phyloP scores from a whole-genome alignment of 345 rosid genomes.

The Hibiscus tridactylites region DNA sequence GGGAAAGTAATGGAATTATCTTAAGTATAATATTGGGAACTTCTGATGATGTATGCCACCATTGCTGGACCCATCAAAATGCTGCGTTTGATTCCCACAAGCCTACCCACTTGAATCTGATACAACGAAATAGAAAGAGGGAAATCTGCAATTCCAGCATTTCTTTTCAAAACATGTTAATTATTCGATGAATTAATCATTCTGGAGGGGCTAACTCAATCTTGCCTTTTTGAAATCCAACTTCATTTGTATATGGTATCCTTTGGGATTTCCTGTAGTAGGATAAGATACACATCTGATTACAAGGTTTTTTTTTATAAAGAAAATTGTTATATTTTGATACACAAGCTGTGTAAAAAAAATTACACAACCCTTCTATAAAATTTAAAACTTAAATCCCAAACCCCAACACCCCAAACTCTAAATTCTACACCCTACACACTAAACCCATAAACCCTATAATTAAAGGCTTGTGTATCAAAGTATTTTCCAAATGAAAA shows the following conservation, averaged over 20 bases:
- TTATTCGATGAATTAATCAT: not conserved
- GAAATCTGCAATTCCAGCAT: not conserved
- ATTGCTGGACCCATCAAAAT: not conserved
- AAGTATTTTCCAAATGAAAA: not conserved
- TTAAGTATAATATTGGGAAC: not conserved
- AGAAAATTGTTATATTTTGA: no score
- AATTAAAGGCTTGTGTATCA: no score
- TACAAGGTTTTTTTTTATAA: not conserved
- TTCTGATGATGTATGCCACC: not conserved
- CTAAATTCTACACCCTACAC: no score
- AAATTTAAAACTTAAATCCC: no score
- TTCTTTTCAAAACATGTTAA: not conserved
- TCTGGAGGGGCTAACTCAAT: not conserved
- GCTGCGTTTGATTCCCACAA: slow-evolving; percentile 10
- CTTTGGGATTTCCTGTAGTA: not conserved
- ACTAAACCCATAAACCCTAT: no score
- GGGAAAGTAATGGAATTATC: not conserved
- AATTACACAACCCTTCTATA: no score
- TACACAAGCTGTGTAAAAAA: no score
- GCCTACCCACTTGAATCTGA: slow-evolving; percentile 3
- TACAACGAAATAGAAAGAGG: not conserved
- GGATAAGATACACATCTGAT: not conserved
- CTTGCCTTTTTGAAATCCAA: not conserved
- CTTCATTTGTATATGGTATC: not conserved
- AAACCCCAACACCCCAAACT: no score